Evolutionary conservation across 2,329 filamentous ascomycete species (phyloP), one percentile per base, ranked within the genome.

Genomic region (Drechslera avenae): DNA sequence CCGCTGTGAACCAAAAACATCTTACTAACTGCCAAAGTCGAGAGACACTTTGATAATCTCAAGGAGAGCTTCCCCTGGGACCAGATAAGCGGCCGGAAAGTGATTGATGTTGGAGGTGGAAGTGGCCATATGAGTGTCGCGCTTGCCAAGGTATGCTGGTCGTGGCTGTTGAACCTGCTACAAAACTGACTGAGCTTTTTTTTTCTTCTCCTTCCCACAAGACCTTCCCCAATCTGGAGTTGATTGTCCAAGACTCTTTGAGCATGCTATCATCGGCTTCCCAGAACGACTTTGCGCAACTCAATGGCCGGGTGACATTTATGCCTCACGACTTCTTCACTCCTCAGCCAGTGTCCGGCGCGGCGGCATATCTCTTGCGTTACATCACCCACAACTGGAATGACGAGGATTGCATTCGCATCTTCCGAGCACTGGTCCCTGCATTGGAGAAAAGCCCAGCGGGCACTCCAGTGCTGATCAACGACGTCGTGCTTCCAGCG

Each of bases 331-430:
- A 62, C 28, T 67, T 64, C 51, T 67, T 63, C 53, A 39, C 46
- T 5, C 33, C 47, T 23, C 62, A 66, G 36, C 63, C 62, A 12
- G 45, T 61, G 4, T 40, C 51, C 16, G 50, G 53, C 4, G 72
- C 72, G 7, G 64, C 62, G 34, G 63, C 64, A 3, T 78, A 74
- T 52, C 57, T 77, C 7, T 58, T 78, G n/a, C 69, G 75, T 13
- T 69, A 68, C 46, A 65, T 76, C n/a, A 58, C 74, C 9, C 76
- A 78, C 52, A 76, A 78, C 46, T 76, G 70, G 71, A 61, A 61
- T 16, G 73, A 77, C 43, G 57, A 62, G 16, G 67, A 76, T 23
- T 68, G 66, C 26, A 59, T 71, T n/a, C 61, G 54, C 7, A 75
- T 78, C 23, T 56, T 78, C 32, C 54, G 54, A 19, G 59, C 62